phyloP scores from a whole-genome alignment of 371 early-diverging fungal species.

The Enterocytospora artemiae region DNA sequence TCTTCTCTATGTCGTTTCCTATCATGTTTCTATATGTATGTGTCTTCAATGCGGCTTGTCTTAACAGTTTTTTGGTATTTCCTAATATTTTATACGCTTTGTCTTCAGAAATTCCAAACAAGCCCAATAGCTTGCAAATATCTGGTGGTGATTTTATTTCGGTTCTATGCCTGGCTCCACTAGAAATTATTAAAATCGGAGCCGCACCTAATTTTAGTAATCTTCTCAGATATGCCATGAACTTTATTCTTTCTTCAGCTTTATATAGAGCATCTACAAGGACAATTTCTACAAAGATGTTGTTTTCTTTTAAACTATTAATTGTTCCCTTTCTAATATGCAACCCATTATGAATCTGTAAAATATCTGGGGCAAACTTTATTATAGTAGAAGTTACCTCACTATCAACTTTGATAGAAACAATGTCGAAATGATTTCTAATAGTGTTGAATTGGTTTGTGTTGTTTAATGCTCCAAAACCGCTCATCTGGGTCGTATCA shows the following conservation, averaged over 20 bases:
- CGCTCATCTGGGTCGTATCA: too few relatives aligned
- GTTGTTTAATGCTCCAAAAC: too few relatives aligned
- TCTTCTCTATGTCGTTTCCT: neutral
- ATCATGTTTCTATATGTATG: slow-evolving; percentile 3
- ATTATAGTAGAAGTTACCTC: neutral
- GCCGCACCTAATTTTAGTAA: slow-evolving; percentile 5
- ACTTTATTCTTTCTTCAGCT: slow-evolving; percentile 1
- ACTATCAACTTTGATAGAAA: slow-evolving; percentile 1
- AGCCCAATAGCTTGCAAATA: neutral
- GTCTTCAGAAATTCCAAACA: slow-evolving; percentile 4
- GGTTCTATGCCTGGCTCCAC: neutral
- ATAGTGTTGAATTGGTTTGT: too few relatives aligned
- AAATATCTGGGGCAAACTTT: slow-evolving; percentile 12
- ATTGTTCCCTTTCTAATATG: slow-evolving; percentile 2
- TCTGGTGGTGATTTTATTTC: slow-evolving; percentile 9
- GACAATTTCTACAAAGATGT: slow-evolving; percentile 11
- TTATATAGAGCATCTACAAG: slow-evolving; percentile 12
- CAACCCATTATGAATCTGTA: neutral
- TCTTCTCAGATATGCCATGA: slow-evolving; percentile 5
- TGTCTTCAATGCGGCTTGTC: slow-evolving; percentile 14
- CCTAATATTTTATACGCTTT: slow-evolving; percentile 4
- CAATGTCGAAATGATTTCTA: slow-evolving; percentile 1
- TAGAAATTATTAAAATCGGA: slow-evolving; percentile 1
- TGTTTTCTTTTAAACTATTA: neutral
- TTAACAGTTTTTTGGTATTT: slow-evolving; percentile 8